Evolutionary conservation across 768 basidiomycete species (phyloP).

Genomic region (Hygrocybe punicea): DNA sequence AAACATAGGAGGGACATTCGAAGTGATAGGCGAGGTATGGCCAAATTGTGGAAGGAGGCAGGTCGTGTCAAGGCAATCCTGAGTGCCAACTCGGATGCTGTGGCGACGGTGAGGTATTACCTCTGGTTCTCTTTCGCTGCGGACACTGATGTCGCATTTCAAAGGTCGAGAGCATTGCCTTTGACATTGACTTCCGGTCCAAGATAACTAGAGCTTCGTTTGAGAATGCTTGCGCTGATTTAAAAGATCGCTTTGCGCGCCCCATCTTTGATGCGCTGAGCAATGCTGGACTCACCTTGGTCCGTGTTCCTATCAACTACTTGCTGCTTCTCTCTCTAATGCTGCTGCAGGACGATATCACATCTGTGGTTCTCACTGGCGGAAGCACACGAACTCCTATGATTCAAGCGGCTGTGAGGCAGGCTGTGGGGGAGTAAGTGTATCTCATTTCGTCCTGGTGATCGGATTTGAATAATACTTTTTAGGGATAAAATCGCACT

Average conservation of each 20-base stretch:
- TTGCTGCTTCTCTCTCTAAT: conserved; percentile 5
- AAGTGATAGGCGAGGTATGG: conserved; percentile 79
- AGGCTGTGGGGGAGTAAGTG: conserved; percentile 73
- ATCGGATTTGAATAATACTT: neutral
- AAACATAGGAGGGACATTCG: conserved; percentile 68
- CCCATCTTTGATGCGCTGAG: conserved; percentile 75
- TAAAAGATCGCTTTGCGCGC: conserved; percentile 58
- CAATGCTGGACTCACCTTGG: conserved; percentile 63
- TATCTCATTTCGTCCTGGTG: neutral
- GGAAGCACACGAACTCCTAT: conserved; percentile 89
- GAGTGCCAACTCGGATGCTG: conserved; percentile 85
- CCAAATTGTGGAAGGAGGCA: conserved; percentile 93
- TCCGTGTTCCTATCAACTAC: conserved; percentile 31
- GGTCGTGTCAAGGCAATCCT: conserved; percentile 85
- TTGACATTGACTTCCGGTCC: conserved; percentile 86
- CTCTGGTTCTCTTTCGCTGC: neutral
- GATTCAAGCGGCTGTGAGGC: conserved; percentile 79
- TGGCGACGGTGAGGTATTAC: conserved; percentile 53
- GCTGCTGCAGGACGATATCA: conserved; percentile 64
- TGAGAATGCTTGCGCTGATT: conserved; percentile 67
- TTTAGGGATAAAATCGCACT: conserved; percentile 76
- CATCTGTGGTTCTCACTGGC: conserved; percentile 90
- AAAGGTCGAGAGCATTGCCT: conserved; percentile 82
- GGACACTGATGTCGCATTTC: conserved; percentile 4
- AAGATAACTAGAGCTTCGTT: conserved; percentile 77